Evolutionary conservation across 2,329 filamentous ascomycete genomes (phyloP), one percentile per base, ranked within the genome.

Genomic region (Xylariaceae sp.): DNA sequence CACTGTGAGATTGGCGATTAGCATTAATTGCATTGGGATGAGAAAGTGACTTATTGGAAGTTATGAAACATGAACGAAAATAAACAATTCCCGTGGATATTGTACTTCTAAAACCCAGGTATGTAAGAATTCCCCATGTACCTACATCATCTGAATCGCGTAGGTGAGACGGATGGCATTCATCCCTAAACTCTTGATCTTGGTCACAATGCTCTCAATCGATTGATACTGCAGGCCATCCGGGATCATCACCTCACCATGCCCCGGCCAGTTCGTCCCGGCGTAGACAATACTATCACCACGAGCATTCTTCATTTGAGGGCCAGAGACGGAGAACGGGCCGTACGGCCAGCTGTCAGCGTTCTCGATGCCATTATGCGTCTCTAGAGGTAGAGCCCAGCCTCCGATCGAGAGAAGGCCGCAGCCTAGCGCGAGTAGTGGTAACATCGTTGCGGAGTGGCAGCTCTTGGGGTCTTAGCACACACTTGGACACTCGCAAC

Each of bases 181-280:
- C 67, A 84, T 76, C 13, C 78, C 79, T 0, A 81, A 54, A 44
- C 70, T 71, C 52, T 79, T 80, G 52, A 82, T 69, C 60, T 73
- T 73, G 3, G 69, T 60, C 1, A 81, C 71, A 28, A 83, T 74
- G 7, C 60, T 63, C 29, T 67, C 63, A 36, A 83, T 67, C 0
- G 78, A 81, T 28, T 73, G 71, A 58, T 81, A 81, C 54, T 81
- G 78, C 2, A 83, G 66, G 3, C 80, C 80, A 48, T 84, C 79
- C 0, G 79, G 79, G 1, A 83, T 67, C 79, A 83, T 83, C n/a
- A 74, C 69, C 34, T 81, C 78, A 34, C 69, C 71, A 13, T 76
- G 72, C 1, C 78, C 79, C 0, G 79, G 76, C 79, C 79, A 83
- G 50, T 83, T 83, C 11, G 71, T 69, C 0, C 79, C 78, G 3